Evolutionary conservation across 352 stramenopile species (phyloP).

Genomic region (Phytophthora litchii): DNA sequence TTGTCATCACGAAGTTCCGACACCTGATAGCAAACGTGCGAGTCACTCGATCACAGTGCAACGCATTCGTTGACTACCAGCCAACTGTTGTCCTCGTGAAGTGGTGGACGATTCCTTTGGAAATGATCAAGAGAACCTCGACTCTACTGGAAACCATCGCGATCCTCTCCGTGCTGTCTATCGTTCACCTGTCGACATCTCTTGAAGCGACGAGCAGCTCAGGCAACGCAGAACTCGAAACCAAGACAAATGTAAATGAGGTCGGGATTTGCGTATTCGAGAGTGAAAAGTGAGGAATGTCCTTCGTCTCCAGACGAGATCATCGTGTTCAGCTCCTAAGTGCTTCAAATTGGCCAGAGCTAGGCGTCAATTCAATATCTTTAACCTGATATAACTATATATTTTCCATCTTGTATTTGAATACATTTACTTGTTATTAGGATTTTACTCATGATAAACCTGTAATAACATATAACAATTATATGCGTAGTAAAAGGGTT

Average conservation of each 20-base stretch:
- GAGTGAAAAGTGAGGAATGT: slow-evolving; percentile 2
- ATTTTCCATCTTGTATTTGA: not conserved
- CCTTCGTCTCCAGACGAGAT: slow-evolving; percentile 1
- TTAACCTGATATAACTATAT: not conserved
- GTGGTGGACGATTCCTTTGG: slow-evolving; percentile 19
- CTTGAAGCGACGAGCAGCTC: not conserved
- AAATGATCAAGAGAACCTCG: slow-evolving; percentile 13
- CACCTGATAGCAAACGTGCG: not conserved
- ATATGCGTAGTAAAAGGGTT: slow-evolving; percentile 1
- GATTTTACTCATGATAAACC: not conserved
- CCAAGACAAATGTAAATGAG: not conserved
- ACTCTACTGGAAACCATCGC: slow-evolving; percentile 9
- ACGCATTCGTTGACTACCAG: slow-evolving; percentile 13
- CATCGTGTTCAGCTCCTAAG: slow-evolving; percentile 23
- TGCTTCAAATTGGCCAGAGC: slow-evolving; percentile 21
- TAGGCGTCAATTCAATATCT: not conserved
- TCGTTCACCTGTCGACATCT: not conserved
- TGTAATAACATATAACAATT: not conserved
- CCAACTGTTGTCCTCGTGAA: slow-evolving; percentile 6
- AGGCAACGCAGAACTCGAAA: no score
- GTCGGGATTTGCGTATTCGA: slow-evolving; percentile 1
- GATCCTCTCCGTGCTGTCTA: not conserved
- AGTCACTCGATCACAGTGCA: slow-evolving; percentile 4
- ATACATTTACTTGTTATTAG: not conserved
- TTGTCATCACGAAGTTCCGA: not conserved